phyloP scores from a whole-genome alignment of 2,329 filamentous ascomycete genomes.

The Monosporascus sp. region DNA sequence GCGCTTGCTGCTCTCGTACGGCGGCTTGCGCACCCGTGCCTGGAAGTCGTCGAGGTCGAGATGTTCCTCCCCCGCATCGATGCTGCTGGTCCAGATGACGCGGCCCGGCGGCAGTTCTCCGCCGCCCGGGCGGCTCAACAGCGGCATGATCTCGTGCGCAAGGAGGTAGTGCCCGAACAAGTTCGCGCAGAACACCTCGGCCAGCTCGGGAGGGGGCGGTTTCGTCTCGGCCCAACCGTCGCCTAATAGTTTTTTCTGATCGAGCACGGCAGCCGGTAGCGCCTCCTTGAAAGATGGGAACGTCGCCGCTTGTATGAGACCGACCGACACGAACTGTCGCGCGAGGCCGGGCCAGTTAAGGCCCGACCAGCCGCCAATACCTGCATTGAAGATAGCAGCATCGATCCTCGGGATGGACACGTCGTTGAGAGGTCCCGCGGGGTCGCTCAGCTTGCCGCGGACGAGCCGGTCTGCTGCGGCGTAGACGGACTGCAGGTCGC shows the following conservation, averaged over 20 bases:
- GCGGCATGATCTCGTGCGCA: slow-evolving; percentile 69
- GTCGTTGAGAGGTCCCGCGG: slow-evolving; percentile 28
- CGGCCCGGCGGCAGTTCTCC: slow-evolving; percentile 47
- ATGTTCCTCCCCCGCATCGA: slow-evolving; percentile 56
- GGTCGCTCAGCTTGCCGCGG: slow-evolving; percentile 39
- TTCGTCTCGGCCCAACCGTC: slow-evolving; percentile 16
- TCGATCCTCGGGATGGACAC: slow-evolving; percentile 67
- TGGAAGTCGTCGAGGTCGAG: slow-evolving; percentile 72
- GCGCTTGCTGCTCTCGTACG: slow-evolving; percentile 86
- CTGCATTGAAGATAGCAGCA: slow-evolving; percentile 77
- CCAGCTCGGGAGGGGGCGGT: slow-evolving; percentile 54
- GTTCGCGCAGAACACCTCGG: slow-evolving; percentile 84
- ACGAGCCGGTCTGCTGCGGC: slow-evolving; percentile 42
- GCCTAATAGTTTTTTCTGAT: slow-evolving; percentile 29
- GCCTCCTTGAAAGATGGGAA: slow-evolving; percentile 75
- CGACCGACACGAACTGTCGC: slow-evolving; percentile 46
- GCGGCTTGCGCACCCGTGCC: slow-evolving; percentile 51
- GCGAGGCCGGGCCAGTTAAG: slow-evolving; percentile 62
- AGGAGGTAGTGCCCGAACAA: slow-evolving; percentile 94
- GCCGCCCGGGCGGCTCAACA: slow-evolving; percentile 51
- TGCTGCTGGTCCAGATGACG: slow-evolving; percentile 81
- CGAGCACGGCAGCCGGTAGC: slow-evolving; percentile 38
- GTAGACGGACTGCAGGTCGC: slow-evolving; percentile 48
- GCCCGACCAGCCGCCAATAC: slow-evolving; percentile 81
- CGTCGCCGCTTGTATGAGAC: slow-evolving; percentile 63